Percentiles rank a stretch among this genome's conserved stretches.
These are phyloP conservation scores for Leccinellum rugosiceps DNA, from an alignment of 768 basidiomycete genomes.

Conservation along the genomic window DNA sequence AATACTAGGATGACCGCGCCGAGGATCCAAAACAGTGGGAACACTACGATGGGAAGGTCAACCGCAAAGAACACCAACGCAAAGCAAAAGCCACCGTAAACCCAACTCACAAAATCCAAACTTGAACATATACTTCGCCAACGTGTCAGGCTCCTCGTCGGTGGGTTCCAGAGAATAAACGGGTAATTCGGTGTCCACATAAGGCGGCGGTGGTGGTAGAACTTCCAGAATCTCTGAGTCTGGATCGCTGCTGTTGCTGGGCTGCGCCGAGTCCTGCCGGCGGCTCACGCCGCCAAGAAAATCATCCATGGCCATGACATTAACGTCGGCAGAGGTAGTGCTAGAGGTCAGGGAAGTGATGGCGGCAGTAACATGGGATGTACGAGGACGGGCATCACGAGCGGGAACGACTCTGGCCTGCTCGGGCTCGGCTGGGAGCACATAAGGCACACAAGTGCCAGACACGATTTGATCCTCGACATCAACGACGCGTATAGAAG, in stretches of 20 bases:
- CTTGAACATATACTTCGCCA: slow-evolving; percentile 48
- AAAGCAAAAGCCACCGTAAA: not conserved
- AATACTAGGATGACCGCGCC: slow-evolving; percentile 39
- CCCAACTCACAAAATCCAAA: slow-evolving; percentile 45
- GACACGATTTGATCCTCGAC: slow-evolving; percentile 13
- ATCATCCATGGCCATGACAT: slow-evolving; percentile 23
- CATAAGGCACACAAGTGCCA: slow-evolving; percentile 2
- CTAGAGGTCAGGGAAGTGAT: not conserved
- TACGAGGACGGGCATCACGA: slow-evolving; percentile 6
- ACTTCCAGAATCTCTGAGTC: not conserved
- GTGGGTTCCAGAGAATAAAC: slow-evolving; percentile 29
- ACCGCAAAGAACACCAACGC: not conserved
- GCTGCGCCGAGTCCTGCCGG: slow-evolving; percentile 29
- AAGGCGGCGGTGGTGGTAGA: slow-evolving; percentile 30
- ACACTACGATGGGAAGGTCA: slow-evolving; percentile 31
- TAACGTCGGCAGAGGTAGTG: not conserved
- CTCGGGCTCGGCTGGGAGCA: slow-evolving; percentile 6
- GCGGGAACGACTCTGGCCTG: slow-evolving; percentile 1
- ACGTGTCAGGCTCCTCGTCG: slow-evolving; percentile 37
- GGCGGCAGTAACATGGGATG: not conserved
- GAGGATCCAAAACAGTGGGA: slow-evolving; percentile 48
- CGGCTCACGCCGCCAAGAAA: slow-evolving; percentile 32
- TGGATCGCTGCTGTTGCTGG: not conserved
- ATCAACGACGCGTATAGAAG: slow-evolving; percentile 1
- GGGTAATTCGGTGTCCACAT: slow-evolving; percentile 30